Conservation (phyloP, 352 stramenopile species). For the Phytophthora pluvialis region DNA sequence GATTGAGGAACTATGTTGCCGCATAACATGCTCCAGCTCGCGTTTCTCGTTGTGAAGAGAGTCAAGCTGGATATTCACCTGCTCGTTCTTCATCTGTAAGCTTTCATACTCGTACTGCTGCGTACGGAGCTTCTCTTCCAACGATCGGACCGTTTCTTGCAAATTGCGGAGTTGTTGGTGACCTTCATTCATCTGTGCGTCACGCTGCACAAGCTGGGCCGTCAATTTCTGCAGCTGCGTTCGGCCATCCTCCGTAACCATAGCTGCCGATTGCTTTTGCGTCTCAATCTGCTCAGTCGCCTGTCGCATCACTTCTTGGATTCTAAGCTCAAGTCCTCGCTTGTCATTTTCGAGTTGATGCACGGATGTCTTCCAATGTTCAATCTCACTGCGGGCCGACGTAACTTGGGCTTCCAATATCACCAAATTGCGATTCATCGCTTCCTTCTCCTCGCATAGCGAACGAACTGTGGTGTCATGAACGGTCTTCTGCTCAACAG, state of each 20-base stretch:
- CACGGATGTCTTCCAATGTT: conserved; percentile 39
- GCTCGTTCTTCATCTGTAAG: conserved; percentile 39
- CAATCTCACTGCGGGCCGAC: conserved; percentile 46
- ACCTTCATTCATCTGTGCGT: conserved; percentile 56
- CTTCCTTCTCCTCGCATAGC: conserved; percentile 70
- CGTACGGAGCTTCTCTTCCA: conserved; percentile 44
- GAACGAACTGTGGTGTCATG: conserved; percentile 58
- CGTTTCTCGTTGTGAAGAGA: conserved; percentile 49
- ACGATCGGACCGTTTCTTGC: conserved; percentile 31
- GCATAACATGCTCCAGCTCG: conserved; percentile 35
- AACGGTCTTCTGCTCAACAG: conserved; percentile 53
- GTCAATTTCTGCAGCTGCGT: conserved; percentile 50
- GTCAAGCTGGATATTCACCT: conserved; percentile 44
- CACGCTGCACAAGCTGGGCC: conserved; percentile 44
- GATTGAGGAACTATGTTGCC: conserved; percentile 21
- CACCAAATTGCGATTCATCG: conserved; percentile 55
- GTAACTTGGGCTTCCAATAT: conserved; percentile 56
- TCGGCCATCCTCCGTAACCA: conserved; percentile 52
- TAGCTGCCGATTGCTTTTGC: conserved; percentile 50
- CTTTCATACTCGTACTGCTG: conserved; percentile 45
- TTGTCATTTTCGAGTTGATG: conserved; percentile 66
- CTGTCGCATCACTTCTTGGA: conserved; percentile 60
- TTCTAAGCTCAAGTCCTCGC: conserved; percentile 46
- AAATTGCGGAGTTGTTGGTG: conserved; percentile 46
- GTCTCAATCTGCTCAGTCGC: conserved; percentile 54